Conservation (phyloP, 805 yeast species). For the Dipodascus geniculatus region DNA sequence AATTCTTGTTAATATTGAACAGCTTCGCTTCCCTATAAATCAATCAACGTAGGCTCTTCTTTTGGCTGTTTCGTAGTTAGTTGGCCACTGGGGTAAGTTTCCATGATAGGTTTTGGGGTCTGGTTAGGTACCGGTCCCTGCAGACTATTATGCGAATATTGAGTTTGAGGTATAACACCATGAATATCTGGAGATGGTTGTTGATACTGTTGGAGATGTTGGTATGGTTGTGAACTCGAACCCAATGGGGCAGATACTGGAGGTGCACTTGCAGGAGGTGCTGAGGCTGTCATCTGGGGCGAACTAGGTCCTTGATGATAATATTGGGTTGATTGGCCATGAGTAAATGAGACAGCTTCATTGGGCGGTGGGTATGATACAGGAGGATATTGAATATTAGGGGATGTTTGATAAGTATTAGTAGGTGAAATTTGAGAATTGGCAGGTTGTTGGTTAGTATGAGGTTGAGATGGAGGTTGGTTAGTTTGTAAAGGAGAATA, state of each 20-base stretch:
- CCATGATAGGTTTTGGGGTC: not conserved
- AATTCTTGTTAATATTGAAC: not conserved
- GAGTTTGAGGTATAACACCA: not conserved
- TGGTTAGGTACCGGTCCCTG: not conserved
- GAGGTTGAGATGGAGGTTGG: not conserved
- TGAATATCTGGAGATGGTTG: not conserved
- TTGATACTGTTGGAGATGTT: no score
- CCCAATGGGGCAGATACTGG: no score
- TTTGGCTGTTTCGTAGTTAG: not conserved
- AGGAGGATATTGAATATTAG: not conserved
- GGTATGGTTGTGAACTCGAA: no score
- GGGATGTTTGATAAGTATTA: no score
- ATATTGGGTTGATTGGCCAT: no score
- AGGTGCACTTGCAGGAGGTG: conserved; percentile 1
- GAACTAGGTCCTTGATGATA: not conserved
- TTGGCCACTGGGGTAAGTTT: not conserved
- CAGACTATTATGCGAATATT: not conserved
- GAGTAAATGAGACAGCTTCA: no score
- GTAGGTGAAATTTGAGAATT: not conserved
- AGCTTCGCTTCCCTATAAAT: not conserved
- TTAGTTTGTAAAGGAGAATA: no score
- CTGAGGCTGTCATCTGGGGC: not conserved
- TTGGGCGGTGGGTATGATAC: no score
- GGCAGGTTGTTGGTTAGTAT: not conserved
- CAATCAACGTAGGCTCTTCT: not conserved